Conservation (phyloP, 164 flowering plant species). For the Umbellularia californica region DNA sequence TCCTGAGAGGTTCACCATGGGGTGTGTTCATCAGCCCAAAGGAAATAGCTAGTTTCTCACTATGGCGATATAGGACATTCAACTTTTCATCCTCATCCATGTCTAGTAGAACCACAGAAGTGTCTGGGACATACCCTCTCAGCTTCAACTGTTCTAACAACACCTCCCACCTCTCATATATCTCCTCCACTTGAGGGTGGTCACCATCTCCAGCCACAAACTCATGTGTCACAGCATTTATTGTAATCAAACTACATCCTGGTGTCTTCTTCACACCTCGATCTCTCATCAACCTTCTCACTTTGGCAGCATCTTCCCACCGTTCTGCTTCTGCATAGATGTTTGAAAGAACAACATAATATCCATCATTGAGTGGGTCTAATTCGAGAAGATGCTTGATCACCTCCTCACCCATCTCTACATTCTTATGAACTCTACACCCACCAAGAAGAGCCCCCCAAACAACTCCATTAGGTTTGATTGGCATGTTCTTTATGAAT, state of each 20-base stretch:
- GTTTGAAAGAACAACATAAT: constrained; percentile 58
- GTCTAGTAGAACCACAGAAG: constrained; percentile 52
- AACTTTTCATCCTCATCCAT: constrained; percentile 50
- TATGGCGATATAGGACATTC: constrained; percentile 47
- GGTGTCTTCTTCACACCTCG: constrained; percentile 57
- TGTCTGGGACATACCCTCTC: constrained; percentile 51
- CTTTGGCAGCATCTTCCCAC: constrained; percentile 55
- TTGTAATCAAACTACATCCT: constrained; percentile 49
- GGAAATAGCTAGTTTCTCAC: constrained; percentile 58
- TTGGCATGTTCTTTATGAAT: constrained; percentile 52
- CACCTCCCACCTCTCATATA: constrained; percentile 42
- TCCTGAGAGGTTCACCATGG: constrained; percentile 42
- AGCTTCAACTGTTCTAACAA: constrained; percentile 37
- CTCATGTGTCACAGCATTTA: constrained; percentile 48
- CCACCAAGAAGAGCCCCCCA: constrained; percentile 76
- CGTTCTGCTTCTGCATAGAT: constrained; percentile 51
- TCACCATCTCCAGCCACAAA: constrained; percentile 60
- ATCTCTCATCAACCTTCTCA: constrained; percentile 51
- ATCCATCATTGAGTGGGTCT: constrained; percentile 59
- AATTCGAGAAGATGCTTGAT: constrained; percentile 43
- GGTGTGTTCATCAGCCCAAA: constrained; percentile 50
- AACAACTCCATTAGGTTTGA: constrained; percentile 47
- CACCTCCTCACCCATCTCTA: constrained; percentile 56
- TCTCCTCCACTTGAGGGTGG: constrained; percentile 43
- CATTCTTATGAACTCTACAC: constrained; percentile 53